phyloP scores from a whole-genome alignment of 73 alveolate species.

The Paraurostyla sp. region DNA sequence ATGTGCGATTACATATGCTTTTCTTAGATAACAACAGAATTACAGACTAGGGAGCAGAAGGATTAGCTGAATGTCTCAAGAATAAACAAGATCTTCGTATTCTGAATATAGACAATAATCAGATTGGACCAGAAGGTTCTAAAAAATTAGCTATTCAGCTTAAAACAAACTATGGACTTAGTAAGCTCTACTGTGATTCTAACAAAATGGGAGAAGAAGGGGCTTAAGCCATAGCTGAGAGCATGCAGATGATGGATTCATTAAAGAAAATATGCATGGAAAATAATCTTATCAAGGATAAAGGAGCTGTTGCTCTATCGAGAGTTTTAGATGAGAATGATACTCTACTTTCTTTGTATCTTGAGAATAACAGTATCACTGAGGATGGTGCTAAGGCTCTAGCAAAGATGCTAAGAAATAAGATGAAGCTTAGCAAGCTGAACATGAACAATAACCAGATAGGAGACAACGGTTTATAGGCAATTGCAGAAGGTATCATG shows the following conservation, averaged over 20 bases:
- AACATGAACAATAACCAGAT: slow-evolving; percentile 54
- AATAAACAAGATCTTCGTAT: slow-evolving; percentile 73
- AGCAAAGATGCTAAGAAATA: slow-evolving; percentile 26
- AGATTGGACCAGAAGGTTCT: slow-evolving; percentile 75
- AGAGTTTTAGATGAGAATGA: slow-evolving; percentile 54
- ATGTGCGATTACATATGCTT: slow-evolving; percentile 76
- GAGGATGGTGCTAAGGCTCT: slow-evolving; percentile 55
- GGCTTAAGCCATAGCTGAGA: slow-evolving; percentile 70
- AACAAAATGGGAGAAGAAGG: slow-evolving; percentile 79
- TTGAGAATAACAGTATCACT: slow-evolving; percentile 64
- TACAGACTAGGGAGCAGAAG: slow-evolving; percentile 71
- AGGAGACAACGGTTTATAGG: slow-evolving; percentile 51
- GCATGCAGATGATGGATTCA: slow-evolving; percentile 58
- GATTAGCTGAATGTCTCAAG: slow-evolving; percentile 72
- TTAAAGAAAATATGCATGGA: slow-evolving; percentile 72
- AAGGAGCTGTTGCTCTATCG: slow-evolving; percentile 46
- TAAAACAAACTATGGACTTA: slow-evolving; percentile 67
- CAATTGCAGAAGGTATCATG: slow-evolving; percentile 31
- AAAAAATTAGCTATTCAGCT: slow-evolving; percentile 50
- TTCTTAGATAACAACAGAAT: slow-evolving; percentile 71
- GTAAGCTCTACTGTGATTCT: slow-evolving; percentile 68
- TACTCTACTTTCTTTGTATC: slow-evolving; percentile 55
- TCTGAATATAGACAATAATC: slow-evolving; percentile 72
- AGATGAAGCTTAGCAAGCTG: slow-evolving; percentile 54
- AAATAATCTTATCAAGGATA: slow-evolving; percentile 59